A percentile compares a stretch with the other conserved stretches of the same genome.
Evolutionary conservation across 192 early-diverging fungal species (phyloP).

Genomic region (Globomyces pollinis-pini): DNA sequence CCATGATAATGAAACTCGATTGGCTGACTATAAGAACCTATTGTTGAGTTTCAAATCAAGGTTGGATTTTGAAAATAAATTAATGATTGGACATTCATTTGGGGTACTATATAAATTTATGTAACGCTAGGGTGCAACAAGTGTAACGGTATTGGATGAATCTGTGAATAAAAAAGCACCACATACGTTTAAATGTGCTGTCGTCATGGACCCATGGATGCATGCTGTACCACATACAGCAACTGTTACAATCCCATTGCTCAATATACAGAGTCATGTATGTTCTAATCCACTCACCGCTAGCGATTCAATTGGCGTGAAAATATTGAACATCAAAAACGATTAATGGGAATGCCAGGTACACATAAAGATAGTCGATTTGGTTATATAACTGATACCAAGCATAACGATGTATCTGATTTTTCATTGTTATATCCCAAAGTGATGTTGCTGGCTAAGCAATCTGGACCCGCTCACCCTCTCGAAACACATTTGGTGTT

Average conservation of each 20-base stretch:
- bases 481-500: not conserved
- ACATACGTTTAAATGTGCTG: constrained; percentile 18
- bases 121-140: not conserved
- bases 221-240: constrained; percentile 14
- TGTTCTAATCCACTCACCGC: not conserved
- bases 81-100: constrained; percentile 24
- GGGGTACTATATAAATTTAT: constrained; percentile 1
- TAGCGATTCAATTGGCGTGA: constrained; percentile 5
- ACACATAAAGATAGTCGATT: not conserved
- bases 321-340: not conserved
- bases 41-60: constrained; percentile 2
- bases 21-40: too few species aligned
- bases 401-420: constrained; percentile 7
- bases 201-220: constrained; percentile 32
- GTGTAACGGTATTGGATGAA: constrained; percentile 7
- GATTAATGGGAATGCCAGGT: not conserved
- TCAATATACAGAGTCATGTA: constrained; percentile 13
- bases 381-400: constrained; percentile 1
- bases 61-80: constrained; percentile 20
- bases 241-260: not conserved
- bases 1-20: not conserved
- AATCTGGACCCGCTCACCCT: not conserved
- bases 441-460: not conserved
- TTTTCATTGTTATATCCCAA: constrained; percentile 4
- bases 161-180: not conserved